Evolutionary conservation across 2,329 filamentous ascomycete genomes (phyloP), one percentile per base, ranked within the genome.

Genomic region (Penicillium griseofulvum): DNA sequence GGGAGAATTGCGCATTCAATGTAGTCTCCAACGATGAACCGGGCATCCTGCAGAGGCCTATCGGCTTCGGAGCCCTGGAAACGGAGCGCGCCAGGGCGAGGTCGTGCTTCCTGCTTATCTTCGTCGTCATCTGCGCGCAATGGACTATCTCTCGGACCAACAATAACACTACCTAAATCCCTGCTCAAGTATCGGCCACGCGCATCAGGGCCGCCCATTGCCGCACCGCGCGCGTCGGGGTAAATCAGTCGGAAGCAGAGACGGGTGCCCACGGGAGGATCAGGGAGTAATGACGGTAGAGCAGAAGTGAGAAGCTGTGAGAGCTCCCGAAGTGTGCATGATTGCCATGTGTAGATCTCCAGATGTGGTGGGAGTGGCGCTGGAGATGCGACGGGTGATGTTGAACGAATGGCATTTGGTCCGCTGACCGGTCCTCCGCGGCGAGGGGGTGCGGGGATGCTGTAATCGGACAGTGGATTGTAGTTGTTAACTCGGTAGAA

Each of bases 21-120:
- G 68, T 89, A 96, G 73, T 97, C 93, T 0, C 93, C 93, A 59
- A 94, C 88, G 11, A 96, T 88, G 67, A 96, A 96, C 22, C 87
- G 83, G 33, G 84, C 86, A 51, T 95, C 90, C 36, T 80, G 80
- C 31, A 97, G 75, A 9, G 89, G 92, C 76, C 88, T 93, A 28
- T 86, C 80, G 11, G 84, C 82, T 28, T 90, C 86, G 6, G 82
- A 82, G 33, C 80, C 80, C 51, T 83, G 72, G 43, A 79, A 69
- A 26, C 76, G 76, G 37, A 76, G 64, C 4, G 63, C 51, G 2
- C 64, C 65, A 12, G 45, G 68, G 60, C 46, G 70, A 57, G 66
- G 70, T 55, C 65, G 66, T 58, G 59, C 55, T 17, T 71, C 73
- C 16, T 75, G 71, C 47, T 75, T 76, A 4, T 72, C 71, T 24